Evolutionary conservation across 176 grass and related monocot species (phyloP).

Genomic region (Carex parvula): DNA sequence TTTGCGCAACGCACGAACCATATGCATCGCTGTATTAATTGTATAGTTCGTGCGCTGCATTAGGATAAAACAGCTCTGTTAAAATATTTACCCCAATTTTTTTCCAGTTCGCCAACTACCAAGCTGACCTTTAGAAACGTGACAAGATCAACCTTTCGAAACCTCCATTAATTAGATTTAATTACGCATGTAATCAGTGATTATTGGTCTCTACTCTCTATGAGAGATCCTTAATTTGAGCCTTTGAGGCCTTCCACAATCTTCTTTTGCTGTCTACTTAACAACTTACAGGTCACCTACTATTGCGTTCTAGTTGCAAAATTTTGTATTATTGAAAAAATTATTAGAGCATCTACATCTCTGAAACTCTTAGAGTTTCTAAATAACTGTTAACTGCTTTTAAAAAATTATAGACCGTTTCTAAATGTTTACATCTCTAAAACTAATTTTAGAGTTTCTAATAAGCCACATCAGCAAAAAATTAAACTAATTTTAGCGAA

Average conservation of each 20-base stretch:
- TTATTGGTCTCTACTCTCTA: background rate
- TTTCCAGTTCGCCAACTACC: background rate
- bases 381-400: too few relatives aligned
- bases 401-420: too few relatives aligned
- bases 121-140: background rate
- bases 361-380: too few relatives aligned
- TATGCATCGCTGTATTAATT: too few relatives aligned
- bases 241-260: background rate
- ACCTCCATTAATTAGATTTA: background rate
- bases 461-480: too few relatives aligned
- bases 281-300: conserved; percentile 1
- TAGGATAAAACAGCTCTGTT: background rate
- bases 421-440: too few relatives aligned
- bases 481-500: too few relatives aligned
- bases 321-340: background rate
- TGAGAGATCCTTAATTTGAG: background rate
- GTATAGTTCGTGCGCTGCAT: too few relatives aligned
- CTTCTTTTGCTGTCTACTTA: background rate
- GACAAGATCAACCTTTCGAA: background rate
- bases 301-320: background rate
- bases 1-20: too few relatives aligned
- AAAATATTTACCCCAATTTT: background rate
- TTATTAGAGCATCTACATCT: too few relatives aligned
- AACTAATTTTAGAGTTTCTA: too few relatives aligned
- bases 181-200: too few relatives aligned